phyloP scores from a whole-genome alignment of 169 alveolate genomes.

The Hepatocystis sp. region DNA sequence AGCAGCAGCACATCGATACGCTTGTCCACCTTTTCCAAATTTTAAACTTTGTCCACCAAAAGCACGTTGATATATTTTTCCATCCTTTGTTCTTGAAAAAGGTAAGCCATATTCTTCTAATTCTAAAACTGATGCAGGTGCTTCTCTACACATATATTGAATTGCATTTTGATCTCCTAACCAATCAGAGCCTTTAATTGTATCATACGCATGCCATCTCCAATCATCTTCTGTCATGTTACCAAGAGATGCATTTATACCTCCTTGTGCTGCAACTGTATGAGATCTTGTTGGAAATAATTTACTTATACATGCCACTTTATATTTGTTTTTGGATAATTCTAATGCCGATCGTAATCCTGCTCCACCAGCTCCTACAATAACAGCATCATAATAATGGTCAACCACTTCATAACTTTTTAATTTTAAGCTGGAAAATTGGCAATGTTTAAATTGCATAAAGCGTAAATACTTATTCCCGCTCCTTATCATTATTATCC shows the following conservation, averaged over 20 bases:
- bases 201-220: constrained; percentile 99
- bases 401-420: constrained; percentile 91
- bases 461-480: constrained; percentile 7
- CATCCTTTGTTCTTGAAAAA: constrained; percentile 96
- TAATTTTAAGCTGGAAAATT: constrained; percentile 26
- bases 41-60: constrained; percentile 98
- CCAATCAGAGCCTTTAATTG: constrained; percentile 99
- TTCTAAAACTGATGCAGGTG: constrained; percentile 97
- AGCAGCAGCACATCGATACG: constrained; percentile 98
- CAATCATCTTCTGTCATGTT: constrained; percentile 98
- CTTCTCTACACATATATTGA: constrained; percentile 97
- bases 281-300: constrained; percentile 98
- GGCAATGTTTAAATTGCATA: neutral
- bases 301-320: constrained; percentile 95
- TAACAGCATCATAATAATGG: constrained; percentile 97
- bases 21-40: constrained; percentile 99
- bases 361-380: constrained; percentile 99
- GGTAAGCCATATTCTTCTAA: constrained; percentile 98
- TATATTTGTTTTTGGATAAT: constrained; percentile 87
- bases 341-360: constrained; percentile 98
- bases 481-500: neutral
- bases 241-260: constrained; percentile 95
- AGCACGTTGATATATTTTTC: constrained; percentile 96
- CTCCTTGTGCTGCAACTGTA: constrained; percentile 99
- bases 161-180: constrained; percentile 99